A percentile compares a stretch with the other conserved stretches of the same genome.
phyloP scores from a whole-genome alignment of 768 basidiomycete species.

The Mycena sanguinolenta region DNA sequence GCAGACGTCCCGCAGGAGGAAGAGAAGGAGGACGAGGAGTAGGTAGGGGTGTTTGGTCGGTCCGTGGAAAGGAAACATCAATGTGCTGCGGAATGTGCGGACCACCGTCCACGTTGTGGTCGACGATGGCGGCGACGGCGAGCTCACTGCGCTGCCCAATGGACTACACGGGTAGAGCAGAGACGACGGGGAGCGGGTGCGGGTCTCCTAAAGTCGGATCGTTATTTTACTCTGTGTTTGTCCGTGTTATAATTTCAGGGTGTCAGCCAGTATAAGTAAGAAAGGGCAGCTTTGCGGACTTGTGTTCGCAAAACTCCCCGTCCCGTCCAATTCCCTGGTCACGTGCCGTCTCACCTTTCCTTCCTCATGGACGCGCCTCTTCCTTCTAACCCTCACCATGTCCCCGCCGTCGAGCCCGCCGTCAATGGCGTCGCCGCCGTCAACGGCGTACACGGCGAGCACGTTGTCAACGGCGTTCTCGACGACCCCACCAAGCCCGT shows the following conservation, averaged over 20 bases:
- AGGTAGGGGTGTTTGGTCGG: neutral
- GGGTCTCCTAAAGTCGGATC: too few species aligned
- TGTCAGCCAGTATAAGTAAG: too few species aligned
- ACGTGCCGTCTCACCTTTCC: neutral
- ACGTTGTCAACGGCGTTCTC: slow-evolving; percentile 46
- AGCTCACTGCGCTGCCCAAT: too few species aligned
- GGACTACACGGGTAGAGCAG: too few species aligned
- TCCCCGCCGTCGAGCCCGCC: slow-evolving; percentile 47
- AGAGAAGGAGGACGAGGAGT: slow-evolving; percentile 54
- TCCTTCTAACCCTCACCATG: slow-evolving; percentile 24
- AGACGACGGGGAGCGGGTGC: too few species aligned
- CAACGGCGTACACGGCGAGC: slow-evolving; percentile 49
- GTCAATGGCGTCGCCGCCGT: slow-evolving; percentile 47
- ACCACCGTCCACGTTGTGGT: neutral
- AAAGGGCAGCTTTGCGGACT: too few species aligned
- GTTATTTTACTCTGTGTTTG: too few species aligned
- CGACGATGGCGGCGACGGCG: too few species aligned
- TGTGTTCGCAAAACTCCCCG: too few species aligned
- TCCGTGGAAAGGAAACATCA: slow-evolving; percentile 32
- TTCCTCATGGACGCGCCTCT: slow-evolving; percentile 36
- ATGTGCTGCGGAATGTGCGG: neutral
- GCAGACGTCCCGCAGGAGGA: slow-evolving; percentile 73
- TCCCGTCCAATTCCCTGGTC: neutral
- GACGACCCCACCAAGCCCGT: slow-evolving; percentile 76
- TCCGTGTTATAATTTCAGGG: too few species aligned